These are phyloP conservation scores for Candida pseudoglaebosa DNA, from an alignment of 805 yeast species.

Conservation along the genomic window DNA sequence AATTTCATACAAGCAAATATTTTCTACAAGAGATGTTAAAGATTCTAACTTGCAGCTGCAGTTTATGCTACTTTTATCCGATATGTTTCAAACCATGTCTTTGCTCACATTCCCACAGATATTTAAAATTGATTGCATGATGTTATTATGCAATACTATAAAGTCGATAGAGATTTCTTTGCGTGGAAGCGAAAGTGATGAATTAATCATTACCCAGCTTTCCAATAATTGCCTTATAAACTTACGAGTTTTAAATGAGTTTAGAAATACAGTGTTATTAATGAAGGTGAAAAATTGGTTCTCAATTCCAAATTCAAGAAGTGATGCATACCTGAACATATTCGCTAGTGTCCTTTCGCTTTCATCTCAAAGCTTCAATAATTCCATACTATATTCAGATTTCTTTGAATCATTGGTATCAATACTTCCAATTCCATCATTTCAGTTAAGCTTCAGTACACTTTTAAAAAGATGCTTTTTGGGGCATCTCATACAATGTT, in stretches of 20 bases:
- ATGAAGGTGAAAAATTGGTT: slow-evolving; percentile 37
- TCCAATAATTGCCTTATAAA: slow-evolving; percentile 60
- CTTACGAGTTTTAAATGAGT: slow-evolving; percentile 47
- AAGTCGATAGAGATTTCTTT: slow-evolving; percentile 63
- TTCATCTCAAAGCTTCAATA: slow-evolving; percentile 27
- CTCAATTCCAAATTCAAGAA: slow-evolving; percentile 20
- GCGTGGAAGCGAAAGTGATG: slow-evolving; percentile 46
- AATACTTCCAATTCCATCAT: slow-evolving; percentile 43
- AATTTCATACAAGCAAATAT: slow-evolving; percentile 24
- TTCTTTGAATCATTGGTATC: slow-evolving; percentile 52
- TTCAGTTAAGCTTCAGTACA: slow-evolving; percentile 43
- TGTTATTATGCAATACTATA: slow-evolving; percentile 51
- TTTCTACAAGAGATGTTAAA: slow-evolving; percentile 15
- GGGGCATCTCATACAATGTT: slow-evolving; percentile 50
- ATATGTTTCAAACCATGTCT: slow-evolving; percentile 33
- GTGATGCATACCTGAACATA: slow-evolving; percentile 29
- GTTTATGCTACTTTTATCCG: slow-evolving; percentile 25
- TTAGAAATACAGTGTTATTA: slow-evolving; percentile 30
- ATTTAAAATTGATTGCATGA: slow-evolving; percentile 31
- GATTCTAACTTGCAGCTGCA: slow-evolving; percentile 16
- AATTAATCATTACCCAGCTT: slow-evolving; percentile 51
- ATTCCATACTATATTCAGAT: slow-evolving; percentile 40
- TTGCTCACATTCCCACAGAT: slow-evolving; percentile 36
- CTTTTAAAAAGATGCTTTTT: slow-evolving; percentile 47
- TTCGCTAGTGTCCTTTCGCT: slow-evolving; percentile 33